These are phyloP conservation scores for Tolypocladium amazonense DNA, from an alignment of 2,329 filamentous ascomycete genomes.

Conservation along the genomic window DNA sequence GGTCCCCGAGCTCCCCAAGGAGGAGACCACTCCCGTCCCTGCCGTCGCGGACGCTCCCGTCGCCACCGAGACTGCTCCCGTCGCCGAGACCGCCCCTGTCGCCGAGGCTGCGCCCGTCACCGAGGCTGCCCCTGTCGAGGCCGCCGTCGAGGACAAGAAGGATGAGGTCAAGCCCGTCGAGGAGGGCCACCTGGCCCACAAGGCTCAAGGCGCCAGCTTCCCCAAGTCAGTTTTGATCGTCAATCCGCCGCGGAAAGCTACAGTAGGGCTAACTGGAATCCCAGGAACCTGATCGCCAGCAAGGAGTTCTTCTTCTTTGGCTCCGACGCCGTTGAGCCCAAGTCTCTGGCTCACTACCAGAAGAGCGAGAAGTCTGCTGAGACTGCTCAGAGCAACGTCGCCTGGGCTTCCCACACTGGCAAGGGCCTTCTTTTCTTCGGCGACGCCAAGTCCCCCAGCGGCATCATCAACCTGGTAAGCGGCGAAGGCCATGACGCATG, in stretches of 20 bases:
- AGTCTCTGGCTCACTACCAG: slow-evolving; percentile 66
- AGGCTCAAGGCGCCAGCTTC: slow-evolving; percentile 68
- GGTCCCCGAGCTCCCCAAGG: slow-evolving; percentile 34
- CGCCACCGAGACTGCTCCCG: slow-evolving; percentile 29
- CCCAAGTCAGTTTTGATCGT: slow-evolving; percentile 63
- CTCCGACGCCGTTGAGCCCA: slow-evolving; percentile 59
- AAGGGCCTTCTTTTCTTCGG: slow-evolving; percentile 91
- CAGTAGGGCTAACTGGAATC: slow-evolving; percentile 7
- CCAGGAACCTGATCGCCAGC: slow-evolving; percentile 75
- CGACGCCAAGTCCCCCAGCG: slow-evolving; percentile 71
- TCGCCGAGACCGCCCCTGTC: slow-evolving; percentile 30
- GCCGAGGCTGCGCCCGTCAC: slow-evolving; percentile 27
- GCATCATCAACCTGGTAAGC: slow-evolving; percentile 77
- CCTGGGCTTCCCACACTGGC: slow-evolving; percentile 88
- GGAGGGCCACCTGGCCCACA: slow-evolving; percentile 82
- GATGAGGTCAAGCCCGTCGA: slow-evolving; percentile 58
- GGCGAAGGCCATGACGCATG: neutral
- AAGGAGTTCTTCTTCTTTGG: slow-evolving; percentile 93
- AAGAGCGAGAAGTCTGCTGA: slow-evolving; percentile 77
- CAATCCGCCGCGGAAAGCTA: neutral
- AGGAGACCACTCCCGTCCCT: slow-evolving; percentile 37
- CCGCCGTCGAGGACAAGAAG: slow-evolving; percentile 29
- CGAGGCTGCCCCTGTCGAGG: slow-evolving; percentile 29
- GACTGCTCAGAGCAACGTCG: slow-evolving; percentile 65
- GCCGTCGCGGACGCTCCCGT: slow-evolving; percentile 23